Base-by-base conservation (phyloP, 2,329 filamentous ascomycete species). In the Cladosporium sp. region DNA sequence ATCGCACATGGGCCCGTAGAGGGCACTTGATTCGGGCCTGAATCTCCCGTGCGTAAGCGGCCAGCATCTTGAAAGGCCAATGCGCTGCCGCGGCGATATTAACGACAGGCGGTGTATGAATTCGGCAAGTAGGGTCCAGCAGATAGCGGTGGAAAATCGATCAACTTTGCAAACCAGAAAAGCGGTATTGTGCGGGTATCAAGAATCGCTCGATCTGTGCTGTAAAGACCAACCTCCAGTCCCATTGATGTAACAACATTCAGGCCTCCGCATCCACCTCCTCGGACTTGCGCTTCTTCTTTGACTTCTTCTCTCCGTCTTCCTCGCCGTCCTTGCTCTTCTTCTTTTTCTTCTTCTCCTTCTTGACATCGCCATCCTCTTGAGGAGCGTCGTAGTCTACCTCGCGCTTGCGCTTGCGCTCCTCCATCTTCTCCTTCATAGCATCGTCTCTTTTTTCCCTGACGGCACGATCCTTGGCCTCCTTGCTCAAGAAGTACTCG, bases 401-500 rank as follows among this genome's bases (percentile, higher is more conserved):
- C 77, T 92, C 89, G 67, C 93, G 85, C 81, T 95, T 91, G 78
- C 89, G 90, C 80, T 90, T 86, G 85, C 92, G 96, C 78, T 96
- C 92, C 70, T 90, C 90, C 84, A 93, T 94, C 83, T 93, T 94
- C 79, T 88, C 84, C 79, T 88, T 90, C 81, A 97, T 93, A 79
- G 90, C 89, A 77, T 96, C 92, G 75, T 92, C 86, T 70, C 92
- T 84, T 74, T 92, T 91, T 76, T 94, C 90, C 79, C 91, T 89
- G 56, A 84, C 88, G 63, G 89, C 90, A 67, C 93, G 85, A 74
- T 96, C 92, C 84, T 96, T 97, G 67, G 92, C 93, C 75, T 93
- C 88, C 83, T 97, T 97, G 75, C 89, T 89, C 76, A 99, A 80
- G 79, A 98, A 98, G 82, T 96, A 99, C 81, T 98, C 94, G 80